A percentile compares a stretch with the other conserved stretches of the same genome.
Conservation (phyloP, 345 rosid species). For the Noccaea caerulescens region DNA sequence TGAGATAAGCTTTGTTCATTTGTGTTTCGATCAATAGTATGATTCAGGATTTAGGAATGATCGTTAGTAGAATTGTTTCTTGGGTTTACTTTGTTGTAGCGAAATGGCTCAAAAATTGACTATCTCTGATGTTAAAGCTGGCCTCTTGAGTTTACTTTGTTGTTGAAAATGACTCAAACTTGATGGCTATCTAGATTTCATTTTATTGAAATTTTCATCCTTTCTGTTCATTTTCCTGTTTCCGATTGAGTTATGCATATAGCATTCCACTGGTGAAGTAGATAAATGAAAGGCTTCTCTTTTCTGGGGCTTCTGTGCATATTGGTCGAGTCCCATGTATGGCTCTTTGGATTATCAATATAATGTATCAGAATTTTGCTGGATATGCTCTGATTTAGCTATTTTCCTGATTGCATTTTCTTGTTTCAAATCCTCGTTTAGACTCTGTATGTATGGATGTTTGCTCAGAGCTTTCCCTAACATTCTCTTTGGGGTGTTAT, state of each 20-base stretch:
- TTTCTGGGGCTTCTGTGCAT: neutral
- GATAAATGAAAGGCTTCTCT: too few relatives aligned
- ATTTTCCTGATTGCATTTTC: neutral
- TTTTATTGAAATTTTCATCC: neutral
- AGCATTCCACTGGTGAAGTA: too few relatives aligned
- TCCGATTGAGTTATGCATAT: too few relatives aligned
- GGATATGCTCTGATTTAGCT: neutral
- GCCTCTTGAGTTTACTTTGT: neutral
- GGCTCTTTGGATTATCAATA: neutral
- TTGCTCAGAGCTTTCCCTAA: slow-evolving; percentile 18
- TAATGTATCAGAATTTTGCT: neutral
- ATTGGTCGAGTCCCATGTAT: slow-evolving; percentile 5
- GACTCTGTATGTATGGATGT: neutral
- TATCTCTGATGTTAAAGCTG: slow-evolving; percentile 16
- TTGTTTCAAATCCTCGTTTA: slow-evolving; percentile 2
- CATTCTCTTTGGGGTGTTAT: neutral
- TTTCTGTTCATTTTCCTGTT: neutral
- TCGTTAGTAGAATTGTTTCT: neutral
- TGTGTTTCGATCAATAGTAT: neutral
- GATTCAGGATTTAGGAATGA: neutral
- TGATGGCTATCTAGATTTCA: slow-evolving; percentile 6
- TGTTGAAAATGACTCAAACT: neutral
- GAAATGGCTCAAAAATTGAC: too few relatives aligned
- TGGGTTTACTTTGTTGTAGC: neutral
- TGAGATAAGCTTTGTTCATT: neutral